A percentile compares a stretch with the other conserved stretches of the same genome.
Conservation (phyloP, 2,329 filamentous ascomycete genomes). For the Diplodia intermedia region DNA sequence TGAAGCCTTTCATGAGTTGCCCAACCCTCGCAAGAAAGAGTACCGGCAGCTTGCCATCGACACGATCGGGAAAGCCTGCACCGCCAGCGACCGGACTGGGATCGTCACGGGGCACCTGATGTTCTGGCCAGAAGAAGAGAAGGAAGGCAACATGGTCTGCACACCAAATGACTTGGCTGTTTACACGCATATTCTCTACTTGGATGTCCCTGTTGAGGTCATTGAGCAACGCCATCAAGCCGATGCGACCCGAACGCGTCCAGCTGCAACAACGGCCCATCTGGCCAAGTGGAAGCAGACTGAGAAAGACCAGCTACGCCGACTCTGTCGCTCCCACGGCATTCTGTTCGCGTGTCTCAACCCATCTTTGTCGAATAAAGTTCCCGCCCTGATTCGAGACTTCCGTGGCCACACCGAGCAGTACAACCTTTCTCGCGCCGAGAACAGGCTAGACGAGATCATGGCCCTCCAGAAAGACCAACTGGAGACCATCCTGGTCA, state of each 20-base stretch:
- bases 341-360: slow-evolving; percentile 55
- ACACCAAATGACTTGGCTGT: slow-evolving; percentile 49
- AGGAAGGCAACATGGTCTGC: slow-evolving; percentile 37
- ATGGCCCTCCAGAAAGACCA: slow-evolving; percentile 36
- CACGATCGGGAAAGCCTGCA: slow-evolving; percentile 51
- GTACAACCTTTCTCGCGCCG: slow-evolving; percentile 48
- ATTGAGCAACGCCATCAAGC: slow-evolving; percentile 49
- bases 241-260: slow-evolving; percentile 51
- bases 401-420: slow-evolving; percentile 51
- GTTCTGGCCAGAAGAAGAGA: slow-evolving; percentile 57
- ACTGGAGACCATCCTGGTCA: slow-evolving; percentile 57
- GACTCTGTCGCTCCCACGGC: slow-evolving; percentile 53
- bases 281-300: slow-evolving; percentile 57
- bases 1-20: slow-evolving; percentile 53
- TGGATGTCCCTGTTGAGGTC: slow-evolving; percentile 51
- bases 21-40: slow-evolving; percentile 39
- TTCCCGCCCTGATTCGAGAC: slow-evolving; percentile 46
- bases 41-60: slow-evolving; percentile 40
- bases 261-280: slow-evolving; percentile 44
- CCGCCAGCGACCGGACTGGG: slow-evolving; percentile 55
- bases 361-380: slow-evolving; percentile 19
- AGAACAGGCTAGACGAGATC: slow-evolving; percentile 45
- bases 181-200: slow-evolving; percentile 67
- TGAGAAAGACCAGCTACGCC: slow-evolving; percentile 55
- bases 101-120: slow-evolving; percentile 64